Evolutionary conservation across 129 eudicot species (phyloP).

Genomic region (Apium graveolens): DNA sequence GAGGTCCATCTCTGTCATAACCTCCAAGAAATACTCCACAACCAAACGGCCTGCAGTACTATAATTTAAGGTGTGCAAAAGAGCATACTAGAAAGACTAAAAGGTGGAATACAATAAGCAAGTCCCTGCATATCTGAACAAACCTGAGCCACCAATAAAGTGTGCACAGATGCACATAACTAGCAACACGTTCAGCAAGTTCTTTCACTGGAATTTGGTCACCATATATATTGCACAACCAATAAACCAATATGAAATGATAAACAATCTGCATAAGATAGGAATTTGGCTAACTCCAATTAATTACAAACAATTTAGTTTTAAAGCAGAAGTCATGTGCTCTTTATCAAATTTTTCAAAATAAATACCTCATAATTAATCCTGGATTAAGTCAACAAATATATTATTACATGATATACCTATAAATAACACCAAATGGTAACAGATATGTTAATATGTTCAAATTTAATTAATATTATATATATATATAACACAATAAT

Average conservation of each 20-base stretch:
- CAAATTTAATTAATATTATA: too few species aligned
- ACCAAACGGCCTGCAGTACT: too few species aligned
- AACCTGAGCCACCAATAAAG: too few species aligned
- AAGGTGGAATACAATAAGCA: too few species aligned
- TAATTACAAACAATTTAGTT: background rate
- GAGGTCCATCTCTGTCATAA: too few species aligned
- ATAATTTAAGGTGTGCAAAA: too few species aligned
- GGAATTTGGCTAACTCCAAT: background rate
- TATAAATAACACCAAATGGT: background rate
- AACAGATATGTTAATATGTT: background rate
- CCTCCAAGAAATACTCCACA: too few species aligned
- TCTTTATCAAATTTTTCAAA: background rate
- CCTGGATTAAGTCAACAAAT: background rate
- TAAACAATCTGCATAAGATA: background rate
- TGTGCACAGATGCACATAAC: slow-evolving; percentile 92
- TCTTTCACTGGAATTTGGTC: slow-evolving; percentile 93
- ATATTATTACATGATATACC: background rate
- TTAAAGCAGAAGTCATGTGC: background rate
- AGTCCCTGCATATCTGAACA: too few species aligned
- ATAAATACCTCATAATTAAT: background rate
- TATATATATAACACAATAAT: background rate
- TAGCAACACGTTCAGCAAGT: slow-evolving; percentile 94
- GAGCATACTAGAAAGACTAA: too few species aligned
- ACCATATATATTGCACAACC: slow-evolving; percentile 62
- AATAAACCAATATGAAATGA: slow-evolving; percentile 6